A percentile compares a stretch with the other conserved stretches of the same genome.
Evolutionary conservation across 106 monocot genomes (phyloP).

Genomic region (Platanthera zijinensis): DNA sequence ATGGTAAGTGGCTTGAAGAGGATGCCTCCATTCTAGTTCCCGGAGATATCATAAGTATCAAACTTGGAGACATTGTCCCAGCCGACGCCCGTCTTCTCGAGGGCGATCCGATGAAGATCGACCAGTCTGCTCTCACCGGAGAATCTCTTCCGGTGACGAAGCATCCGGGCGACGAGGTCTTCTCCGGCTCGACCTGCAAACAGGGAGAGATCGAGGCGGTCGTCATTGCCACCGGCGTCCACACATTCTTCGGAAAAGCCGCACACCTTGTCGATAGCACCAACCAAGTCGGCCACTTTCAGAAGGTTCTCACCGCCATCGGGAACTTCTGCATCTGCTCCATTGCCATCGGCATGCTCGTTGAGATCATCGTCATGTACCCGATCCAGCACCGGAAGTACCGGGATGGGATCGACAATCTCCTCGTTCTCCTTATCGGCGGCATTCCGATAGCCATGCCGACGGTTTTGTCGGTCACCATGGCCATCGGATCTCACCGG

Average conservation of each 20-base stretch:
- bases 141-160: conserved; percentile 70
- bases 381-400: conserved; percentile 56
- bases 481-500: conserved; percentile 83
- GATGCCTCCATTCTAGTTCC: conserved; percentile 67
- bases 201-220: conserved; percentile 78
- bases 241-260: conserved; percentile 80
- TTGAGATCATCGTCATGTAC: conserved; percentile 65
- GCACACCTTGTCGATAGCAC: conserved; percentile 78
- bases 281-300: conserved; percentile 65
- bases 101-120: conserved; percentile 72
- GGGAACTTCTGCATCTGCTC: conserved; percentile 80
- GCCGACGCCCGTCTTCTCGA: conserved; percentile 77
- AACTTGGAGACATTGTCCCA: conserved; percentile 67
- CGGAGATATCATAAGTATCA: conserved; percentile 70
- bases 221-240: conserved; percentile 73
- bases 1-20: conserved; percentile 56
- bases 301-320: conserved; percentile 69
- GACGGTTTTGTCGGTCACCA: conserved; percentile 75
- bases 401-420: conserved; percentile 59
- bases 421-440: conserved; percentile 65
- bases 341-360: conserved; percentile 53
- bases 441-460: conserved; percentile 81
- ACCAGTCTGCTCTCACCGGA: conserved; percentile 74
- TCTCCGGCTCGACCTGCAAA: conserved; percentile 77
- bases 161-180: conserved; percentile 59